phyloP scores from a whole-genome alignment of 345 rosid genomes.

The Pistacia integerrima region DNA sequence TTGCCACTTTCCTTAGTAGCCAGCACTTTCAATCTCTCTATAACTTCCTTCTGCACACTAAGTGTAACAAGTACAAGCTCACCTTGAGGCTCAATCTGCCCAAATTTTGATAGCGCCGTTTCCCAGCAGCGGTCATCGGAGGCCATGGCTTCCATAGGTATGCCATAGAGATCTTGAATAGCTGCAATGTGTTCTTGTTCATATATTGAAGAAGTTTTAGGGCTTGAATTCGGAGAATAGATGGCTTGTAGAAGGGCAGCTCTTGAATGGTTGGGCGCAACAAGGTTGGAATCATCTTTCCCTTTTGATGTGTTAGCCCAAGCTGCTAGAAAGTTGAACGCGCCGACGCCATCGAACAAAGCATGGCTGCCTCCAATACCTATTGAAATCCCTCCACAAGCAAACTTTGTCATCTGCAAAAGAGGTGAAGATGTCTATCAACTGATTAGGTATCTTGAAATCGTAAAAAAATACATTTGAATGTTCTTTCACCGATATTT shows the following conservation, averaged over 20 bases:
- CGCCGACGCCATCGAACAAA: constrained; percentile 21
- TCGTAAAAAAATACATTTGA: background rate
- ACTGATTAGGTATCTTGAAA: background rate
- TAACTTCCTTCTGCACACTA: constrained; percentile 3
- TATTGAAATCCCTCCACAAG: constrained; percentile 25
- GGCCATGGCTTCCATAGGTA: constrained; percentile 28
- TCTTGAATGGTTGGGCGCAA: constrained; percentile 29
- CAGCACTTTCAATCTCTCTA: constrained; percentile 15
- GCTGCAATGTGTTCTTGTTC: constrained; percentile 26
- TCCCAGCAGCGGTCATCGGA: constrained; percentile 26
- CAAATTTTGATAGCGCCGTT: constrained; percentile 20
- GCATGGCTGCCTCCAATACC: constrained; percentile 33
- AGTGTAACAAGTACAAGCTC: constrained; percentile 17
- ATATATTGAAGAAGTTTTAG: constrained; percentile 20
- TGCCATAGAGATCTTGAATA: constrained; percentile 27
- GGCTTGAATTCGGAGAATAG: constrained; percentile 18
- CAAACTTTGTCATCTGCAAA: constrained; percentile 28
- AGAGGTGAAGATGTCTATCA: background rate
- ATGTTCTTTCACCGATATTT: background rate
- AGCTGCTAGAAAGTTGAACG: constrained; percentile 26
- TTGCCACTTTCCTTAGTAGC: constrained; percentile 11
- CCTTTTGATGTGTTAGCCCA: constrained; percentile 27
- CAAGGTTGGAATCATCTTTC: constrained; percentile 18
- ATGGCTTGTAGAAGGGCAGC: constrained; percentile 14
- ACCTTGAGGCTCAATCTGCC: constrained; percentile 13